Conservation (phyloP, 306 rosid species). For the Notholithocarpus densiflorus region DNA sequence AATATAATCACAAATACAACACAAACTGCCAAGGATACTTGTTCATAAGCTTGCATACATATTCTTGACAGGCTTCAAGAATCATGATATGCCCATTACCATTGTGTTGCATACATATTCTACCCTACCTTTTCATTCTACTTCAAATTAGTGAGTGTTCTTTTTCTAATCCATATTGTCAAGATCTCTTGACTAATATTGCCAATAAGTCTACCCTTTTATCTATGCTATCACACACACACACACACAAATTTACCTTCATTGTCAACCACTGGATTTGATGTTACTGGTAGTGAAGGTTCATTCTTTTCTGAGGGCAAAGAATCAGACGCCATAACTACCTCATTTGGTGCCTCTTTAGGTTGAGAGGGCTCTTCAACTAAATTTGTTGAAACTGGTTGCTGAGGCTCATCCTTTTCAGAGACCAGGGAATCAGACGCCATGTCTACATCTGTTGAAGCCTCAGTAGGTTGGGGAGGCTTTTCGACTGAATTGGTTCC, state of each 20-base stretch:
- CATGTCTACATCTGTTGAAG: slow-evolving; percentile 45
- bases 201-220: not conserved
- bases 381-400: slow-evolving; percentile 15
- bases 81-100: not conserved
- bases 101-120: not conserved
- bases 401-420: slow-evolving; percentile 31
- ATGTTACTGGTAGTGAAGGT: slow-evolving; percentile 35
- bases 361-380: slow-evolving; percentile 22
- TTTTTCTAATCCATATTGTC: not conserved
- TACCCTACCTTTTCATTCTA: not conserved
- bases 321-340: slow-evolving; percentile 28
- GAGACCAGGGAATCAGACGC: slow-evolving; percentile 32
- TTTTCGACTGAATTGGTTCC: slow-evolving; percentile 31
- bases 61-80: not conserved
- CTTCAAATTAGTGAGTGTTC: not conserved
- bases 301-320: slow-evolving; percentile 33
- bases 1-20: not conserved
- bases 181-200: not conserved
- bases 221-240: not conserved
- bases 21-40: not conserved
- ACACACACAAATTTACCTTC: slow-evolving; percentile 33
- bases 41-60: slow-evolving; percentile 3
- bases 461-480: slow-evolving; percentile 32
- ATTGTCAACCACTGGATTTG: slow-evolving; percentile 37
- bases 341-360: slow-evolving; percentile 33